Evolutionary conservation across 148 eudicot species (phyloP).

Genomic region (Vaccinium darrowii): DNA sequence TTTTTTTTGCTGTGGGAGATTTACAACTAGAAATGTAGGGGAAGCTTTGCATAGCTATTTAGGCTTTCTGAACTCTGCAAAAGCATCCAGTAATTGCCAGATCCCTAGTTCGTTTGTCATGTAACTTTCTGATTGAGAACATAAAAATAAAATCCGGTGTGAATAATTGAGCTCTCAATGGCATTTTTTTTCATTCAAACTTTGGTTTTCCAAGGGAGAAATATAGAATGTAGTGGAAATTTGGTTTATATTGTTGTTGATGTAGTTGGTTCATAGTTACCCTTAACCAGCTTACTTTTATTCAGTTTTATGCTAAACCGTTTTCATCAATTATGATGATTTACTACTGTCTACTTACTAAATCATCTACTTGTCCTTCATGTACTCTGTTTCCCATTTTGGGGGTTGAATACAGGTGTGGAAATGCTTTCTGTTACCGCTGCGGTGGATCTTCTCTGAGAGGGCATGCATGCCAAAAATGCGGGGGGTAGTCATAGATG

Average conservation of each 20-base stretch:
- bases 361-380: background rate
- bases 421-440: conserved; percentile 37
- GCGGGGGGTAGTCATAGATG: background rate
- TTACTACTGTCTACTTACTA: background rate
- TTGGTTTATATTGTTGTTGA: background rate
- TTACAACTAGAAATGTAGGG: background rate
- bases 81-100: background rate
- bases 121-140: background rate
- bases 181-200: background rate
- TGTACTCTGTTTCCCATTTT: conserved; percentile 2
- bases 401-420: conserved; percentile 41
- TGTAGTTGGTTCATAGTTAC: background rate
- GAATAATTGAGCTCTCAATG: background rate
- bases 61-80: background rate
- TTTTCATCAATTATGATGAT: background rate
- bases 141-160: background rate
- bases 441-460: background rate
- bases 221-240: background rate
- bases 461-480: background rate
- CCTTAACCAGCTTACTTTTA: background rate
- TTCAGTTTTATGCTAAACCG: background rate
- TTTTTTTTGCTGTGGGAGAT: background rate
- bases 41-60: background rate
- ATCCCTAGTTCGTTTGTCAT: background rate
- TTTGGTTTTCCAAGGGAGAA: background rate